A percentile compares a stretch with the other conserved stretches of the same genome.
These are phyloP conservation scores for Pelargonium myrrhifolium DNA, from an alignment of 441 rosid genomes.

Conservation along the genomic window DNA sequence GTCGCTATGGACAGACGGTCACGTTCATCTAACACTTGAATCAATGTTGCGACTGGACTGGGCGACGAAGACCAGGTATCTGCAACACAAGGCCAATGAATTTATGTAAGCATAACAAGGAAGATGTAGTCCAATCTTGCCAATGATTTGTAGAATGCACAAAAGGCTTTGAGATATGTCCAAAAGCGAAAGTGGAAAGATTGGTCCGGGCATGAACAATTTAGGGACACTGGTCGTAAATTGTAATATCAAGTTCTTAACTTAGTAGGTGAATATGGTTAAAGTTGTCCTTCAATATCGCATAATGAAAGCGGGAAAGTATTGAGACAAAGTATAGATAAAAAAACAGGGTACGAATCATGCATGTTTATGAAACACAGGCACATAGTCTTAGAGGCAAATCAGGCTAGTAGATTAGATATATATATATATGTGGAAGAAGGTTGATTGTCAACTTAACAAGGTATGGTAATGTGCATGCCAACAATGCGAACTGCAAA, in stretches of 20 bases:
- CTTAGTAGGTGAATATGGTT: not conserved
- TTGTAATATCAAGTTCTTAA: not conserved
- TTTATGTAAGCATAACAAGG: not conserved
- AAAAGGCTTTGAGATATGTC: too few relatives aligned
- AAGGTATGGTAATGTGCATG: too few relatives aligned
- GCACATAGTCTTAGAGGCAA: not conserved
- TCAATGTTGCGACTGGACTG: conserved; percentile 34
- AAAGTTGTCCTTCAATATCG: not conserved
- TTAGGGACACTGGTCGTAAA: too few relatives aligned
- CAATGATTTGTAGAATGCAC: not conserved
- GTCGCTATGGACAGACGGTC: not conserved
- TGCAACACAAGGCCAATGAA: conserved; percentile 22
- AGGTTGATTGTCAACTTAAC: too few relatives aligned
- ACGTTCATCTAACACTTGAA: not conserved
- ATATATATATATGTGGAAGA: not conserved
- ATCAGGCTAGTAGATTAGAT: not conserved
- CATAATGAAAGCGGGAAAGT: not conserved
- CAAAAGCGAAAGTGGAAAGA: too few relatives aligned
- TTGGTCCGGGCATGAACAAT: too few relatives aligned
- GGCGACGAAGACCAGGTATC: conserved; percentile 57
- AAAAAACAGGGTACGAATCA: not conserved
- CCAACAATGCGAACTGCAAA: too few relatives aligned
- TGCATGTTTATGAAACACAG: not conserved
- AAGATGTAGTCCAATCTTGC: not conserved
- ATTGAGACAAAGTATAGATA: not conserved